Evolutionary conservation across 2,329 filamentous ascomycete species (phyloP).

Genomic region (Sarocladiaceae sp.): DNA sequence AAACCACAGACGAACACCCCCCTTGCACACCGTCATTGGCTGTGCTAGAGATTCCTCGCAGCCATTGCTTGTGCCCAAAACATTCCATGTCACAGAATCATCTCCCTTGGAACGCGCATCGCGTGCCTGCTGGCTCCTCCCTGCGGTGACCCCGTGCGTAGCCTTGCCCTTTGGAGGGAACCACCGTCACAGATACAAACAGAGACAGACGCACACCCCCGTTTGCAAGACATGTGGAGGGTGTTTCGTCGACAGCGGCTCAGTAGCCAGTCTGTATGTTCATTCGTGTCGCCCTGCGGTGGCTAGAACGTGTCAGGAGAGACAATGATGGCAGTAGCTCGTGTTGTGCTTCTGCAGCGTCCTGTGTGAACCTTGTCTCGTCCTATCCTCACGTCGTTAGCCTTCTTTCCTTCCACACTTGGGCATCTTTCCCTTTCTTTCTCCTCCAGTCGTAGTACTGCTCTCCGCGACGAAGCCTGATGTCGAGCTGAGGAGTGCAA

Average conservation of each 20-base stretch:
- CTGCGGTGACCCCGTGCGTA: not conserved
- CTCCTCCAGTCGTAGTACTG: not conserved
- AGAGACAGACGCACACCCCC: not conserved
- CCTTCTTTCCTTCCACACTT: not conserved
- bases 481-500: not conserved
- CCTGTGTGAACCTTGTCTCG: not conserved
- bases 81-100: slow-evolving; percentile 10
- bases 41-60: not conserved
- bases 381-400: not conserved
- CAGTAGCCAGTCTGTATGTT: slow-evolving; percentile 1
- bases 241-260: slow-evolving; percentile 6
- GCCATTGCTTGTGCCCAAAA: not conserved
- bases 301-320: slow-evolving; percentile 9
- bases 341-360: not conserved
- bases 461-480: not conserved
- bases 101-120: slow-evolving; percentile 10
- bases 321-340: not conserved
- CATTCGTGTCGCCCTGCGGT: slow-evolving; percentile 3
- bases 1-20: slow-evolving; percentile 4
- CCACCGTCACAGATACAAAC: too few relatives aligned
- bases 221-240: slow-evolving; percentile 6
- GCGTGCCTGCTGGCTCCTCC: slow-evolving; percentile 3
- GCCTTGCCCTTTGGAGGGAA: slow-evolving; percentile 3
- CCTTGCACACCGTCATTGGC: not conserved
- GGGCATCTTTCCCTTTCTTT: not conserved